These are phyloP conservation scores for Fusarium aywerte DNA, from an alignment of 2,329 filamentous ascomycete genomes.

Conservation along the genomic window DNA sequence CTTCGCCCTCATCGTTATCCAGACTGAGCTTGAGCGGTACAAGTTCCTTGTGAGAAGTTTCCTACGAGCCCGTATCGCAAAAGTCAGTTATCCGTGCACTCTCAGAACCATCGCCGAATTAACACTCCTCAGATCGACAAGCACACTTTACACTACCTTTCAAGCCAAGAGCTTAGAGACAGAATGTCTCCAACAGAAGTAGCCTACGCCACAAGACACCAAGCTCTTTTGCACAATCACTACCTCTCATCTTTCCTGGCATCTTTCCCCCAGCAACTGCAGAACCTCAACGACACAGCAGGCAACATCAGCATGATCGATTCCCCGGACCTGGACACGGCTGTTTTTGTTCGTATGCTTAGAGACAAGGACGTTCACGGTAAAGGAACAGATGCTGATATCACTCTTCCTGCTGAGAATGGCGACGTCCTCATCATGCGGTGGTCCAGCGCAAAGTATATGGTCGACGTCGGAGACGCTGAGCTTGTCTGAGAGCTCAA, in stretches of 20 bases:
- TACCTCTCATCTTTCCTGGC: constrained; percentile 86
- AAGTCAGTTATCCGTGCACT: constrained; percentile 63
- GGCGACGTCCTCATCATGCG: constrained; percentile 75
- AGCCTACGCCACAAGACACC: constrained; percentile 85
- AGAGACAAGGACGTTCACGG: constrained; percentile 68
- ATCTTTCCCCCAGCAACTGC: constrained; percentile 80
- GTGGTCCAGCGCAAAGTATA: constrained; percentile 77
- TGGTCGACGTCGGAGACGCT: constrained; percentile 65
- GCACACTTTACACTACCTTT: constrained; percentile 79
- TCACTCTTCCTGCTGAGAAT: constrained; percentile 65
- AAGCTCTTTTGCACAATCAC: constrained; percentile 84
- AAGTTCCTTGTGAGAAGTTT: constrained; percentile 90
- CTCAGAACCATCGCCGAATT: background rate
- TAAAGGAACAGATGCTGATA: constrained; percentile 72
- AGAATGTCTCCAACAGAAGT: constrained; percentile 82
- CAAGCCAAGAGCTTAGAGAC: constrained; percentile 61
- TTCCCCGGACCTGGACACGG: constrained; percentile 80
- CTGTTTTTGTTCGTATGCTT: constrained; percentile 84
- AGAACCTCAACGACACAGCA: constrained; percentile 88
- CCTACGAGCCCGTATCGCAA: constrained; percentile 84
- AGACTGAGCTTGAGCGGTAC: constrained; percentile 94
- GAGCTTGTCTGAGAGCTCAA: constrained; percentile 64
- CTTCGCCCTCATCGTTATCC: constrained; percentile 91
- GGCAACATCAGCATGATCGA: constrained; percentile 95
- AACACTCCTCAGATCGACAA: constrained; percentile 72